phyloP scores from a whole-genome alignment of 192 early-diverging fungal genomes.

The Lobosporangium transversale region DNA sequence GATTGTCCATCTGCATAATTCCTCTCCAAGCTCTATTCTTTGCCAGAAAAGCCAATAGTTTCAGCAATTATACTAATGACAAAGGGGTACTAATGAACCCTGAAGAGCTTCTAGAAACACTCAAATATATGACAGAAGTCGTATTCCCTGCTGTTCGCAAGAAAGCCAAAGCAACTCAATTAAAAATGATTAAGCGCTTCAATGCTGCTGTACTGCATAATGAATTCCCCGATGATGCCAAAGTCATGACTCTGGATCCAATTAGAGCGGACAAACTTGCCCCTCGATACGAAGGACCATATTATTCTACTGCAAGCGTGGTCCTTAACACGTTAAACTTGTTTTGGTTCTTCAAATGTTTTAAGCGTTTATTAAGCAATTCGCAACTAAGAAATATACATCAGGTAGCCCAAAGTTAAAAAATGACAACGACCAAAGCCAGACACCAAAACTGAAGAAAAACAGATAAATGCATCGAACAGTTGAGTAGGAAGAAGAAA shows the following conservation, averaged over 20 bases:
- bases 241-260: too few species aligned
- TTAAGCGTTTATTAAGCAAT: conserved; percentile 52
- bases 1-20: conserved; percentile 14
- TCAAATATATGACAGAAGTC: conserved; percentile 24
- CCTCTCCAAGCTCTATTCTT: conserved; percentile 56
- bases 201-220: conserved; percentile 16
- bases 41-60: conserved; percentile 44
- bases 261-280: too few species aligned
- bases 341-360: conserved; percentile 70
- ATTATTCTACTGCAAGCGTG: conserved; percentile 67
- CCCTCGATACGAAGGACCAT: too few species aligned
- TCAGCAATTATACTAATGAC: conserved; percentile 29
- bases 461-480: too few species aligned
- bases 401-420: too few species aligned
- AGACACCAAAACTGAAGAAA: too few species aligned
- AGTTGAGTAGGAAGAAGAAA: too few species aligned
- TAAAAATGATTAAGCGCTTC: conserved; percentile 8
- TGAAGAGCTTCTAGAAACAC: conserved; percentile 8
- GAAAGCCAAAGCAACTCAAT: conserved; percentile 2
- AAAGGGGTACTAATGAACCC: not conserved
- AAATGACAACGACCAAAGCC: not conserved
- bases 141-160: conserved; percentile 10
- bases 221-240: conserved; percentile 16
- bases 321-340: conserved; percentile 74
- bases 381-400: conserved; percentile 38